These are phyloP conservation scores for Polysphondylium violaceum DNA, from an alignment of 78 protist species.

Conservation along the genomic window DNA sequence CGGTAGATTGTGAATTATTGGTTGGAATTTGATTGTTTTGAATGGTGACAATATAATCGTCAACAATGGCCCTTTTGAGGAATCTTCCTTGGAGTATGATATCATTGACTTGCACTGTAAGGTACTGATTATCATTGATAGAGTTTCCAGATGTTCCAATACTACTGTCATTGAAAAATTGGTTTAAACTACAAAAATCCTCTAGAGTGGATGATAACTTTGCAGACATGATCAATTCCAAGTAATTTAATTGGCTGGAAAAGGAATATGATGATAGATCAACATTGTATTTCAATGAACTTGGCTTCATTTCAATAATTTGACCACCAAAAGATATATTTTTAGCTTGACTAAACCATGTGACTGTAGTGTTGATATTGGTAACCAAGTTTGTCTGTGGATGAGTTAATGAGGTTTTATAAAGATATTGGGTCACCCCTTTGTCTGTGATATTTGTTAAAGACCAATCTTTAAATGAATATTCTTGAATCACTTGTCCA, in stretches of 20 bases:
- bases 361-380: too few relatives aligned
- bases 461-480: too few relatives aligned
- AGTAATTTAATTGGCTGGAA: not conserved
- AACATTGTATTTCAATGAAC: conserved; percentile 7
- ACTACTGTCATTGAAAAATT: too few relatives aligned
- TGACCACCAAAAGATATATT: not conserved
- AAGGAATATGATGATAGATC: not conserved
- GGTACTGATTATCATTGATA: not conserved
- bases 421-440: too few relatives aligned
- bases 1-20: too few relatives aligned
- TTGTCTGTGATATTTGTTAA: too few relatives aligned
- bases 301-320: conserved; percentile 14
- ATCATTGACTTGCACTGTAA: conserved; percentile 3
- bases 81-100: not conserved
- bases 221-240: conserved; percentile 14
- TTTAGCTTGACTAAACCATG: not conserved
- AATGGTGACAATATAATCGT: not conserved
- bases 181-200: not conserved
- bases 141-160: too few relatives aligned
- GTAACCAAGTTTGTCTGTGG: too few relatives aligned
- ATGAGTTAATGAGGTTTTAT: too few relatives aligned
- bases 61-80: conserved; percentile 3
- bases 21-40: too few relatives aligned
- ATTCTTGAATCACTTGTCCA: too few relatives aligned
- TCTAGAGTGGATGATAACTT: not conserved